Evolutionary conservation across 805 yeast genomes (phyloP).

Genomic region (Cyberlindnera subsufficiens): DNA sequence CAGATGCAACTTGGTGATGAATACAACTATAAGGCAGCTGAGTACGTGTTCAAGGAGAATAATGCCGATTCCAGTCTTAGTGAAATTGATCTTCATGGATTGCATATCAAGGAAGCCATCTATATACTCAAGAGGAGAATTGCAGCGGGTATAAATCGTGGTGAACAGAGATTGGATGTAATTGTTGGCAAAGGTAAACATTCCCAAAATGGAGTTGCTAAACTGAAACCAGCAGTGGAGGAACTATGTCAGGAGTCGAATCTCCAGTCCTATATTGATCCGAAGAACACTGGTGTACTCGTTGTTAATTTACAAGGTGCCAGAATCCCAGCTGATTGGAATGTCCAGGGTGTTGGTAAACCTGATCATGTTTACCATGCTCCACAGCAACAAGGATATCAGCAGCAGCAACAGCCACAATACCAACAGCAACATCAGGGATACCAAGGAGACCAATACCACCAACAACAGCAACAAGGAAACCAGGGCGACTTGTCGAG

Average conservation of each 20-base stretch:
- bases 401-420: slow-evolving; percentile 16
- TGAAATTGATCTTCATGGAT: slow-evolving; percentile 92
- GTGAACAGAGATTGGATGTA: slow-evolving; percentile 62
- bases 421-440: slow-evolving; percentile 12
- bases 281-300: slow-evolving; percentile 75
- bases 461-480: slow-evolving; percentile 15
- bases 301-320: slow-evolving; percentile 57
- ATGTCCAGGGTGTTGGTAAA: slow-evolving; percentile 14
- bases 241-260: slow-evolving; percentile 63
- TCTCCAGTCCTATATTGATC: slow-evolving; percentile 56
- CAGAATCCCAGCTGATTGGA: slow-evolving; percentile 36
- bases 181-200: slow-evolving; percentile 94
- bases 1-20: slow-evolving; percentile 57
- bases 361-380: slow-evolving; percentile 28
- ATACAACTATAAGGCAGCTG: slow-evolving; percentile 78
- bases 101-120: slow-evolving; percentile 84
- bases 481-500: slow-evolving; percentile 10
- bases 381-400: slow-evolving; percentile 20
- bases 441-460: slow-evolving; percentile 12
- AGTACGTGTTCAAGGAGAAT: slow-evolving; percentile 80
- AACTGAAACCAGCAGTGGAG: slow-evolving; percentile 85
- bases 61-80: slow-evolving; percentile 79
- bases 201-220: slow-evolving; percentile 75
- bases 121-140: slow-evolving; percentile 70
- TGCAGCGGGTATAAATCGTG: slow-evolving; percentile 48